Base-by-base conservation (phyloP, 495 filamentous ascomycete genomes). In the Xylona heveae region DNA sequence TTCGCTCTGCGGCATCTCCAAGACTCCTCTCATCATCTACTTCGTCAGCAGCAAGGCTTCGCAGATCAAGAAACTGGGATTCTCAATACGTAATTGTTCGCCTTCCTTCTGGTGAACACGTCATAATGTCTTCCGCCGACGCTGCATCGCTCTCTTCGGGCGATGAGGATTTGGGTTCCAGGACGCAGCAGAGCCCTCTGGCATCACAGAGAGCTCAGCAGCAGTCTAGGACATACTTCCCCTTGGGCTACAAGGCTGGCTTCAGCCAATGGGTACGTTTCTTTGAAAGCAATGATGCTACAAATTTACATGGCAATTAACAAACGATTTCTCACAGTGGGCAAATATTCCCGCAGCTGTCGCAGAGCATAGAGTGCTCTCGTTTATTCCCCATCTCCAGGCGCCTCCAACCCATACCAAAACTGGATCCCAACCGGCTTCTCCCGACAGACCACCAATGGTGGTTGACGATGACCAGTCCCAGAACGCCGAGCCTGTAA, bases 301-400 rank as follows among this genome's bases (percentile, higher is more conserved):
- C 12, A 34, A 19, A n/a, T 14, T 8, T 18, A 8, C 4, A 4
- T 8, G 9, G 13, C 21, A 28, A 12, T 10, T 15, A 10, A 21
- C 10, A 24, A 22, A 35, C 18, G 69, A 57, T 28, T 30, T 28
- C 24, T 27, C 23, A 29, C 42, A 85, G 82, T 95, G 85, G 88
- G 65, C 76, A 16, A 71, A 68, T 42, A 49, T 88, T 24, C 70
- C 83, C 15, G 68, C 85, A 19, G 74, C 75, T n/a, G 58, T 66
- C 22, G 83, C 88, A 7, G 88, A 97, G 53, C 81, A 91, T 38
- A 71, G 71, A 36, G 88, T 97, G 9, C 66, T 97, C 27, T 79
- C 76, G 25, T 79, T 68, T 49, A 68, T 97, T 4, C 88, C 90
- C 5, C 78, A 81, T 47, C 68, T 93, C 7, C 68, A 72, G 42